Conservation (phyloP, 441 rosid genomes). For the Caryocar brasiliense region DNA sequence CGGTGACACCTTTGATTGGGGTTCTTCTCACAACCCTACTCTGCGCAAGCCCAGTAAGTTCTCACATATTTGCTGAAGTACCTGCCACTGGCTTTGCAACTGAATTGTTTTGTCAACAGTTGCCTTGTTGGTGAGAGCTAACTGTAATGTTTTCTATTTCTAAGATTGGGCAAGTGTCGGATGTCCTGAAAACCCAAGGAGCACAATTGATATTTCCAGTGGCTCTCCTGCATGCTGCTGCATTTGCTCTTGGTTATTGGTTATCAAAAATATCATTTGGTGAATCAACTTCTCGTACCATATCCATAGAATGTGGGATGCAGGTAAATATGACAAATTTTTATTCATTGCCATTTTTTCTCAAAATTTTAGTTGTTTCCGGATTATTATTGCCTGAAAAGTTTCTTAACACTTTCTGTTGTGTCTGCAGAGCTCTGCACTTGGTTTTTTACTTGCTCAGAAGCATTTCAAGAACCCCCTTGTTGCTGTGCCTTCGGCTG, state of each 20-base stretch:
- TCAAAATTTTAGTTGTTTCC: too few species aligned
- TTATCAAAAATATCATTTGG: conserved; percentile 69
- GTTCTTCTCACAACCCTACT: conserved; percentile 85
- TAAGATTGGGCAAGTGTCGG: conserved; percentile 92
- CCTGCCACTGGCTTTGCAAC: neutral
- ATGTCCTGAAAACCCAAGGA: conserved; percentile 81
- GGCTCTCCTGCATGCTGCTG: conserved; percentile 68
- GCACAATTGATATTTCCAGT: conserved; percentile 77
- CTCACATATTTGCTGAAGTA: neutral
- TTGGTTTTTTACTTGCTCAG: conserved; percentile 86
- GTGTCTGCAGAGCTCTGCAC: conserved; percentile 72
- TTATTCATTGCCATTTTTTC: neutral
- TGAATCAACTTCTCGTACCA: conserved; percentile 93
- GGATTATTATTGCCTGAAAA: neutral
- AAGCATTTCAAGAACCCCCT: conserved; percentile 87
- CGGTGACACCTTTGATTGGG: conserved; percentile 82
- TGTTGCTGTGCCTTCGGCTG: conserved; percentile 95
- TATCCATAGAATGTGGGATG: conserved; percentile 96
- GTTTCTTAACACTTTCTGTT: neutral
- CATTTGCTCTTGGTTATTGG: conserved; percentile 88
- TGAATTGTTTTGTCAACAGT: neutral
- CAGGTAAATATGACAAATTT: conserved; percentile 38
- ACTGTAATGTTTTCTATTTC: conserved; percentile 4
- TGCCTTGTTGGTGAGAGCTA: conserved; percentile 5
- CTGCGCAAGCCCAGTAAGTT: conserved; percentile 90